Evolutionary conservation across 805 yeast species (phyloP).

Genomic region (Candida ovalis): DNA sequence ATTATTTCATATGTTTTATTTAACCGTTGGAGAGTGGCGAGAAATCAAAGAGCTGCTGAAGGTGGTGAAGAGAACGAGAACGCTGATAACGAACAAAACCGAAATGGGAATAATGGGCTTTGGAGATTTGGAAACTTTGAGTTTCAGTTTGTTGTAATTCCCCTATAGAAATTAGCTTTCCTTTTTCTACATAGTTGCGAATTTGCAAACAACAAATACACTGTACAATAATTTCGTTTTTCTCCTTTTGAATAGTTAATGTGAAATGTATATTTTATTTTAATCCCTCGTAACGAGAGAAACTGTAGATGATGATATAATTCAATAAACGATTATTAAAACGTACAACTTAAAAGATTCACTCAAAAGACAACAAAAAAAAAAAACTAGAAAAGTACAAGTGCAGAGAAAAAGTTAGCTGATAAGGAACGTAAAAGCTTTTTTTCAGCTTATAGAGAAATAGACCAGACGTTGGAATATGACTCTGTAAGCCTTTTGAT

Average conservation of each 20-base stretch:
- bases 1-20: slow-evolving; percentile 13
- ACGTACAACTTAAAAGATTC: no score
- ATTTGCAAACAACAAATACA: neutral
- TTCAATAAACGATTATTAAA: neutral
- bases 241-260: neutral
- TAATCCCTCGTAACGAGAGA: neutral
- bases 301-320: no score
- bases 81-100: slow-evolving; percentile 4
- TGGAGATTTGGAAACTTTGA: slow-evolving; percentile 17
- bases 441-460: no score
- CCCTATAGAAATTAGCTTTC: slow-evolving; percentile 12
- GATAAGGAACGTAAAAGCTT: no score
- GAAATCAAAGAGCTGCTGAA: slow-evolving; percentile 9
- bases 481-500: no score
- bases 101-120: slow-evolving; percentile 1
- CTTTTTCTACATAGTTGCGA: neutral
- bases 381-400: no score
- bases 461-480: no score
- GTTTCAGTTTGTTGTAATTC: slow-evolving; percentile 26
- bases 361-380: no score
- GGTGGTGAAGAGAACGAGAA: slow-evolving; percentile 5
- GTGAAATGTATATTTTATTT: neutral
- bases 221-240: neutral
- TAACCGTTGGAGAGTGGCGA: slow-evolving; percentile 18
- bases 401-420: no score